These are phyloP conservation scores for Aeminium ludgeri DNA, from an alignment of 495 filamentous ascomycete genomes.

Conservation along the genomic window DNA sequence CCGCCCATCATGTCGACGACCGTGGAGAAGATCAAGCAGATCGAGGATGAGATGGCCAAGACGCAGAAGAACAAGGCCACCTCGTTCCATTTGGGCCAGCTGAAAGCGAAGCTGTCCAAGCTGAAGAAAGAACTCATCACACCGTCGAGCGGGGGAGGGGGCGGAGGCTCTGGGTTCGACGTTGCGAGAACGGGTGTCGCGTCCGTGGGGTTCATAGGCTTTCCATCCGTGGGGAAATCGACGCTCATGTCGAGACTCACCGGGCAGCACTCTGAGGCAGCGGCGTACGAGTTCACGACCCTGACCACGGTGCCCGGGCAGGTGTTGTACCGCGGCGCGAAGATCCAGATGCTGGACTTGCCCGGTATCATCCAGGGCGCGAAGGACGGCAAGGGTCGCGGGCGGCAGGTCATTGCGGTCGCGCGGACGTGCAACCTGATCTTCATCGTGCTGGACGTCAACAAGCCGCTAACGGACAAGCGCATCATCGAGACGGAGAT, in stretches of 20 bases:
- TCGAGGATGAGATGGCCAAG: slow-evolving; percentile 93
- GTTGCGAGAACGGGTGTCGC: slow-evolving; percentile 96
- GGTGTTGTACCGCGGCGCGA: slow-evolving; percentile 90
- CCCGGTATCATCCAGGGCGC: slow-evolving; percentile 98
- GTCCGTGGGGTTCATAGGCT: slow-evolving; percentile 60
- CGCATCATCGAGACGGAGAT: slow-evolving; percentile 90
- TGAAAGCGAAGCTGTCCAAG: slow-evolving; percentile 97
- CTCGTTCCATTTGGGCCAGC: slow-evolving; percentile 70
- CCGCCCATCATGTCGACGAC: slow-evolving; percentile 80
- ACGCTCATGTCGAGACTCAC: slow-evolving; percentile 90
- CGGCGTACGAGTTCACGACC: slow-evolving; percentile 97
- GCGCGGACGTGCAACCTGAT: slow-evolving; percentile 98
- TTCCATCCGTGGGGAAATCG: slow-evolving; percentile 95
- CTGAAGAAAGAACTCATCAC: slow-evolving; percentile 90
- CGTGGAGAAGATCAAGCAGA: slow-evolving; percentile 96
- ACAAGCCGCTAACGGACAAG: slow-evolving; percentile 96
- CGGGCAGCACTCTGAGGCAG: slow-evolving; percentile 90
- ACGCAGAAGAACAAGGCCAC: slow-evolving; percentile 99
- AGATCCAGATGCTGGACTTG: slow-evolving; percentile 96
- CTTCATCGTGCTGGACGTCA: slow-evolving; percentile 96
- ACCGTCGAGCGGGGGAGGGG: slow-evolving; percentile 64
- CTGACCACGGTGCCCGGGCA: slow-evolving; percentile 94
- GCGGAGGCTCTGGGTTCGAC: slow-evolving; percentile 81
- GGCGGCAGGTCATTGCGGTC: slow-evolving; percentile 95
- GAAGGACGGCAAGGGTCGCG: slow-evolving; percentile 95